Percentiles rank a stretch among this genome's conserved stretches.
phyloP scores from a whole-genome alignment of 2,329 filamentous ascomycete genomes.

The Microsporum ferrugineum region DNA sequence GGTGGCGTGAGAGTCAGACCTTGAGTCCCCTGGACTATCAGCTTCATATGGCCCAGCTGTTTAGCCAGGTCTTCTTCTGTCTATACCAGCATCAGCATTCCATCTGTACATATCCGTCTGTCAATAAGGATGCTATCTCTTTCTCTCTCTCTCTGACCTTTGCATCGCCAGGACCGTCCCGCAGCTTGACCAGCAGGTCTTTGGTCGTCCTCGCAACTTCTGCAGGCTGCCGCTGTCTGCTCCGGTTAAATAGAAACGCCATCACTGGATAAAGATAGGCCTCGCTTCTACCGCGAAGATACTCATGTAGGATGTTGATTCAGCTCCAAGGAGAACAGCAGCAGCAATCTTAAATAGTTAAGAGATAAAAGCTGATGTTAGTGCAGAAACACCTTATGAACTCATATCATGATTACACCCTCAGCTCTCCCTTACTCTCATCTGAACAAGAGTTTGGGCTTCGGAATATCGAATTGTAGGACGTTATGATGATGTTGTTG shows the following conservation, averaged over 20 bases:
- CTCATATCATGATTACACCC: background rate
- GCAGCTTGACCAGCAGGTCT: conserved; percentile 51
- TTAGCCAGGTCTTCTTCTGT: conserved; percentile 75
- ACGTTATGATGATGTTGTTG: background rate
- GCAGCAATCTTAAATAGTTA: background rate
- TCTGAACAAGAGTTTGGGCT: background rate
- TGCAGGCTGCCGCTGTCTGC: conserved; percentile 48
- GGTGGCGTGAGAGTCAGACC: conserved; percentile 41
- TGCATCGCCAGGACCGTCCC: conserved; percentile 44
- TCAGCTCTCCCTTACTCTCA: background rate
- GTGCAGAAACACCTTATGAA: background rate
- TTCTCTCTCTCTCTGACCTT: conserved; percentile 37
- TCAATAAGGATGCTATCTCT: conserved; percentile 4
- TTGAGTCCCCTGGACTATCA: conserved; percentile 83
- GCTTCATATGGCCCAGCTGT: conserved; percentile 80
- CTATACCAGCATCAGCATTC: conserved; percentile 37
- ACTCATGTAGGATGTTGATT: background rate
- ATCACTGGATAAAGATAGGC: conserved; percentile 33
- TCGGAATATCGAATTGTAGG: background rate
- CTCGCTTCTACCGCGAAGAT: background rate
- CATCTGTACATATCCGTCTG: background rate
- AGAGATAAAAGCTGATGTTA: background rate
- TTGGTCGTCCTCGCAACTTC: conserved; percentile 54
- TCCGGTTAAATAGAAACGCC: conserved; percentile 59
- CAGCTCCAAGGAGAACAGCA: background rate